Percentiles rank a stretch among this genome's conserved stretches.
Conservation (phyloP, 164 flowering plant genomes). For the Protea cynaroides region DNA sequence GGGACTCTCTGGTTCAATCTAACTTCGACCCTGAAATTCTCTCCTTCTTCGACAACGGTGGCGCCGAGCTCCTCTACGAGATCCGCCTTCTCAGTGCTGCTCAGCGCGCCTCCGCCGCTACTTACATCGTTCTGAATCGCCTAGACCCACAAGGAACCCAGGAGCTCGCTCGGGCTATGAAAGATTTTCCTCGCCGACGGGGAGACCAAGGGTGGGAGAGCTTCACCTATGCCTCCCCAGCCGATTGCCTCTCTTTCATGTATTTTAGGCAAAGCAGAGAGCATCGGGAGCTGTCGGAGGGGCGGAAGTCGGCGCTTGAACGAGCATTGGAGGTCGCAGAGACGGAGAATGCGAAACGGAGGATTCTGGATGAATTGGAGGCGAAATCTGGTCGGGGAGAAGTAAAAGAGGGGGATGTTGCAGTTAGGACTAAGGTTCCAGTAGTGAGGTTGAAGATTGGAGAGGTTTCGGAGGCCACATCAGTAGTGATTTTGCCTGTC, state of each 20-base stretch:
- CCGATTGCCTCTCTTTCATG: slow-evolving; percentile 74
- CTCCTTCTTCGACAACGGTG: slow-evolving; percentile 48
- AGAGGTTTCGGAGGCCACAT: slow-evolving; percentile 67
- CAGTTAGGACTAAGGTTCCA: slow-evolving; percentile 41
- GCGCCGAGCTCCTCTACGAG: slow-evolving; percentile 68
- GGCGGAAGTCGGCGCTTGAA: slow-evolving; percentile 31
- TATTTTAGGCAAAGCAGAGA: slow-evolving; percentile 60
- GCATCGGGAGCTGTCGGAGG: slow-evolving; percentile 33
- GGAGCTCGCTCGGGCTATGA: slow-evolving; percentile 79
- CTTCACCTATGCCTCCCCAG: slow-evolving; percentile 46
- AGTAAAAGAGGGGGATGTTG: slow-evolving; percentile 15
- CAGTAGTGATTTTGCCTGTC: slow-evolving; percentile 59
- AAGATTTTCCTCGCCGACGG: slow-evolving; percentile 66
- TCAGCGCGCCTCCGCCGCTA: slow-evolving; percentile 56
- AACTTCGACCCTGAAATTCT: slow-evolving; percentile 33
- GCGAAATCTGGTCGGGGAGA: slow-evolving; percentile 18
- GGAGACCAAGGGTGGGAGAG: slow-evolving; percentile 62
- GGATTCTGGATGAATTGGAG: slow-evolving; percentile 36
- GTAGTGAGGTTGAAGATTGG: slow-evolving; percentile 74
- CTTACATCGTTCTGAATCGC: slow-evolving; percentile 23
- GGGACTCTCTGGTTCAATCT: slow-evolving; percentile 53
- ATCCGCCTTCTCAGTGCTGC: slow-evolving; percentile 48
- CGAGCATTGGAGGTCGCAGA: slow-evolving; percentile 48
- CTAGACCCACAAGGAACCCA: slow-evolving; percentile 43
- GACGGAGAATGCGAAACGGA: slow-evolving; percentile 43